These are phyloP conservation scores for Trichosanthes cucumerina DNA, from an alignment of 306 rosid species.

Conservation along the genomic window DNA sequence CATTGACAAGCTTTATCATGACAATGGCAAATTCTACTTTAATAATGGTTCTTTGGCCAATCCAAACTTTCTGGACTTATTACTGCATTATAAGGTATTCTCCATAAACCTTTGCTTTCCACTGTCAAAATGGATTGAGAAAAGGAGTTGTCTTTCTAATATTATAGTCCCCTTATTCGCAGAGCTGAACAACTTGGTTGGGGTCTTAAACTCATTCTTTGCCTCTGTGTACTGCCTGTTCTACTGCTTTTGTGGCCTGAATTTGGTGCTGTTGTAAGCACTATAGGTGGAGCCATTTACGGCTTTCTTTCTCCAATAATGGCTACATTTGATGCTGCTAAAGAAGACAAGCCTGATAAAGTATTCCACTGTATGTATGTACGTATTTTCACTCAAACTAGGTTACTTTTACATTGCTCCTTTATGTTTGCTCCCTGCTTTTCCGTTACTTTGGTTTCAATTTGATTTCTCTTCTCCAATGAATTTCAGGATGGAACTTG, in stretches of 20 bases:
- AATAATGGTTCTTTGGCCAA: slow-evolving; percentile 73
- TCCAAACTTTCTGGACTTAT: slow-evolving; percentile 60
- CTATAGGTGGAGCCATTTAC: slow-evolving; percentile 65
- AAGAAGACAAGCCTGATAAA: slow-evolving; percentile 61
- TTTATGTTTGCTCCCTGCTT: slow-evolving; percentile 10
- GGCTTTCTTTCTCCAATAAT: slow-evolving; percentile 68
- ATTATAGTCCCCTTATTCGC: not conserved
- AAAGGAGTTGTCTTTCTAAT: not conserved
- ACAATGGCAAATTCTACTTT: slow-evolving; percentile 57
- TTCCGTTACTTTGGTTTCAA: not conserved
- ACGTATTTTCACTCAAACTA: slow-evolving; percentile 21
- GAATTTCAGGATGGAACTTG: slow-evolving; percentile 71
- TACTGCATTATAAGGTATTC: slow-evolving; percentile 61
- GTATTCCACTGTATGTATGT: slow-evolving; percentile 63
- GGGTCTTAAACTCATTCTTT: slow-evolving; percentile 52
- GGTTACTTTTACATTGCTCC: not conserved
- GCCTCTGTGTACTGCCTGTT: slow-evolving; percentile 51
- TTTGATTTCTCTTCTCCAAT: slow-evolving; percentile 10
- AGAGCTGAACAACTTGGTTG: slow-evolving; percentile 75
- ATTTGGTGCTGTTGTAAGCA: slow-evolving; percentile 63
- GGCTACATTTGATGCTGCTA: slow-evolving; percentile 76
- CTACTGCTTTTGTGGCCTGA: slow-evolving; percentile 55
- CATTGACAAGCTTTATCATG: slow-evolving; percentile 58
- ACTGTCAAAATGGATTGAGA: not conserved
- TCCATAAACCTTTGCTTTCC: slow-evolving; percentile 5